Evolutionary conservation across 2,329 filamentous ascomycete species (phyloP).

Genomic region (Trichoderma sp.): DNA sequence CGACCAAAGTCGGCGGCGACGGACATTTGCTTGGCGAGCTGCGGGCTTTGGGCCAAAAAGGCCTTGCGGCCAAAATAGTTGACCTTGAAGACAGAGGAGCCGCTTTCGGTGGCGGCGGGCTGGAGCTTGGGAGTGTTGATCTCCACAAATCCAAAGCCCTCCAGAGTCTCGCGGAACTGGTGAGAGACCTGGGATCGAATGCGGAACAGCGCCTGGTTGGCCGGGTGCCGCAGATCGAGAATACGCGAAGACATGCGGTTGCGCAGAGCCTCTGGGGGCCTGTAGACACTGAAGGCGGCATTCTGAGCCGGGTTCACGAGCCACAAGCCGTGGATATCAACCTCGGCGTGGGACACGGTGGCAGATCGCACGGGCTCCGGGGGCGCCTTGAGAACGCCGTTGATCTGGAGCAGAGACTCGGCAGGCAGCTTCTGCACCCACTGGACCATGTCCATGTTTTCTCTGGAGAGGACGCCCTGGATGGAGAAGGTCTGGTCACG

Average conservation of each 20-base stretch:
- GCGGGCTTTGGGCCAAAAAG: conserved; percentile 88
- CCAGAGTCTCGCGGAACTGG: conserved; percentile 75
- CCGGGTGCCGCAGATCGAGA: conserved; percentile 80
- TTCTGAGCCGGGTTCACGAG: conserved; percentile 54
- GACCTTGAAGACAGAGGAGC: conserved; percentile 86
- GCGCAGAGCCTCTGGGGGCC: conserved; percentile 64
- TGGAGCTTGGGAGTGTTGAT: conserved; percentile 94
- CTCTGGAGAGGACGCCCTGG: conserved; percentile 70
- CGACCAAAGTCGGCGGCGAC: conserved; percentile 86
- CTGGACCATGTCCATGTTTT: conserved; percentile 71
- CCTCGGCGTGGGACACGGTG: conserved; percentile 73
- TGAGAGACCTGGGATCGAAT: conserved; percentile 79
- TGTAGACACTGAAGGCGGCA: conserved; percentile 56
- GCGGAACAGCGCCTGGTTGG: conserved; percentile 85
- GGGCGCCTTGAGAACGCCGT: conserved; percentile 71
- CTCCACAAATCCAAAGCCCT: conserved; percentile 79
- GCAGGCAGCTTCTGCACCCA: conserved; percentile 83
- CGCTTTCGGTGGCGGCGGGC: conserved; percentile 86
- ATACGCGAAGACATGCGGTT: conserved; percentile 78
- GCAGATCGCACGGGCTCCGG: conserved; percentile 75
- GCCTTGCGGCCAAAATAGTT: conserved; percentile 88
- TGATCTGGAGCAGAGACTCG: conserved; percentile 77
- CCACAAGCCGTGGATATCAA: conserved; percentile 63
- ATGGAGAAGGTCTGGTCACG: conserved; percentile 81
- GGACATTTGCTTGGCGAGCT: conserved; percentile 89